Evolutionary conservation across 78 protist species (phyloP), one percentile per base, ranked within the genome.

Genomic region (slime mould (Dictyostelium discoideum)): DNA sequence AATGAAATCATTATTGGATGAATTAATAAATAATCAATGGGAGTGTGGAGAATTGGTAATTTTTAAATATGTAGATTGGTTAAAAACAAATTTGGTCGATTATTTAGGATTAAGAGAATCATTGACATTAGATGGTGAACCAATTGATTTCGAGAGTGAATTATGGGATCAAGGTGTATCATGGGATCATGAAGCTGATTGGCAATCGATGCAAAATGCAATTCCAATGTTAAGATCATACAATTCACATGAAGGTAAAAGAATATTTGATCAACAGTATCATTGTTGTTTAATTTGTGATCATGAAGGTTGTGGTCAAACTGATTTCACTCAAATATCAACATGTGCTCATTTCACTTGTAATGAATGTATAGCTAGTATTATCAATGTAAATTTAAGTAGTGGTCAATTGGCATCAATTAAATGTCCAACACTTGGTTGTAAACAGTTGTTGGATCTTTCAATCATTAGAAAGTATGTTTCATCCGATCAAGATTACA

Each of bases 51-150:
- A 74, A 13, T 32, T 74, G 42, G 81, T 74, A 11, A 37, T 74
- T 37, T 74, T 74, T 32, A 74, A 74, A 74, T 74, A 37, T 74
- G 48, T 74, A 14, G 81, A 74, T 74, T 74, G 81, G 81, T 11
- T 74, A 37, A 74, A 74, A 14, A 37, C n/a, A 3, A 37, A 32
- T 37, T 0, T 74, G 16, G 37, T 74, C 24, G 39, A 24, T 2
- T 74, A 5, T 14, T 74, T 74, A 32, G 42, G 42, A 14, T 26
- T 29, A 74, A 8, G 13, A 37, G 46, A 74, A 11, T 20, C n/a
- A 16, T 32, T 74, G 0, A 16, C 5, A 13, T 18, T 74, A 13
- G 16, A 20, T 14, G 16, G 20, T 74, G 81, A 74, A 26, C 46
- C 46, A 74, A 24, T 22, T n/a, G 32, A 67, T 67, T 67, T 67